Base-by-base conservation (phyloP, 805 yeast species). In the Metschnikowia cerradonensis region DNA sequence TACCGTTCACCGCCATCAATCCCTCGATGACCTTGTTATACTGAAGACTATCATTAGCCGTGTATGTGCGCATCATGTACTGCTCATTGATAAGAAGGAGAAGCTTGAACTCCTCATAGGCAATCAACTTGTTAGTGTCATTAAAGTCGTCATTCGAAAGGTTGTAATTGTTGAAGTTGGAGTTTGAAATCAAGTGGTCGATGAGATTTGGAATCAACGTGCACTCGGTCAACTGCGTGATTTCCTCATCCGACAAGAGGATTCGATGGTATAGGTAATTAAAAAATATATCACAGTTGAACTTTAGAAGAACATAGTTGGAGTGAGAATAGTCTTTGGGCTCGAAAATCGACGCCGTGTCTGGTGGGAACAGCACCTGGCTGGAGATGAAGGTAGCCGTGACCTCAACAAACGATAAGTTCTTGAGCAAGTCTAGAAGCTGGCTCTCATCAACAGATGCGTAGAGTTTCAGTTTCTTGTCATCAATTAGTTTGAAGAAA, bases 21-120 rank as follows among this genome's bases (percentile, higher is more conserved):
- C 78, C 76, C 4, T 76, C 72, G 60, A 86, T 80, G 1, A 88
- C 85, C 51, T 61, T 58, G 55, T 77, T 78, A 58, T 83, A 79
- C n/a, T 20, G 47, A 32, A 38, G 31, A 23, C 55, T 45, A 1
- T 53, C 53, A 1, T 56, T 48, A 35, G 64, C 60, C 4, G 66
- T 51, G 65, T 75, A 60, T 57, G 76, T 65, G 57, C 73, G 54
- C 80, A 89, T 85, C 84, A 91, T 81, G 66, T 82, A 91, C 67
- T 91, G 97, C 64, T 91, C 97, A 67, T 91, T 91, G 23, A 91
- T 71, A 1, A 90, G 83, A 37, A 91, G 70, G 11, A 91, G 66
- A 14, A 88, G 70, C 60, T 83, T 84, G 70, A 90, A 83, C 53
- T 85, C 83, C 37, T 88, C 80, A 54, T 81, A 82, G 10, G 77